Conservation (phyloP, 2,329 filamentous ascomycete species). For the Arthrinium phaeospermum region DNA sequence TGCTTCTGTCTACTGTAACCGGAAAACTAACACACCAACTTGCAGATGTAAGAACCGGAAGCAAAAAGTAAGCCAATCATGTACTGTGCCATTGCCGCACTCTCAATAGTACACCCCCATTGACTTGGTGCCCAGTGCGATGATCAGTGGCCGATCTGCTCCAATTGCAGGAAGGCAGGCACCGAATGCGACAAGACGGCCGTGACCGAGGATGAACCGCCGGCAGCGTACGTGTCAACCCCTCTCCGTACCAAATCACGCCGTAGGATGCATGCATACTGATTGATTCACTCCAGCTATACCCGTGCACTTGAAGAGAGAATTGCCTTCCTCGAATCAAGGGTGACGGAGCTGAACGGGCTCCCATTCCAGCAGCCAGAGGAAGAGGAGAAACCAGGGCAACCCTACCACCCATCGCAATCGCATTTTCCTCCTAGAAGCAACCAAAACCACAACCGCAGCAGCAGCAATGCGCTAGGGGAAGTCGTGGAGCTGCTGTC, state of each 20-base stretch:
- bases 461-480: constrained; percentile 32
- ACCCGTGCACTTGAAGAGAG: constrained; percentile 48
- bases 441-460: constrained; percentile 20
- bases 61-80: constrained; percentile 43
- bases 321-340: constrained; percentile 46
- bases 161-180: constrained; percentile 50
- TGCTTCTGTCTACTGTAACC: background rate
- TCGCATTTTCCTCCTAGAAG: constrained; percentile 20
- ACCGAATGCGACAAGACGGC: constrained; percentile 48
- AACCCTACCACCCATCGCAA: background rate
- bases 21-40: constrained; percentile 14
- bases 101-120: background rate
- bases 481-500: constrained; percentile 57
- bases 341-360: constrained; percentile 29
- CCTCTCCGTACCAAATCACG: background rate
- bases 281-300: constrained; percentile 38
- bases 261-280: background rate
- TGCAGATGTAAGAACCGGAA: constrained; percentile 49
- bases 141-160: constrained; percentile 49
- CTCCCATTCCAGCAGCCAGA: background rate
- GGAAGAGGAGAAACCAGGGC: constrained; percentile 23
- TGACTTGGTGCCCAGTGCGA: constrained; percentile 43
- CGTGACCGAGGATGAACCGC: constrained; percentile 44
- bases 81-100: background rate
- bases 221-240: constrained; percentile 39